Evolutionary conservation across 2,329 filamentous ascomycete species (phyloP).

Genomic region (Aspergillus eucalypticola): DNA sequence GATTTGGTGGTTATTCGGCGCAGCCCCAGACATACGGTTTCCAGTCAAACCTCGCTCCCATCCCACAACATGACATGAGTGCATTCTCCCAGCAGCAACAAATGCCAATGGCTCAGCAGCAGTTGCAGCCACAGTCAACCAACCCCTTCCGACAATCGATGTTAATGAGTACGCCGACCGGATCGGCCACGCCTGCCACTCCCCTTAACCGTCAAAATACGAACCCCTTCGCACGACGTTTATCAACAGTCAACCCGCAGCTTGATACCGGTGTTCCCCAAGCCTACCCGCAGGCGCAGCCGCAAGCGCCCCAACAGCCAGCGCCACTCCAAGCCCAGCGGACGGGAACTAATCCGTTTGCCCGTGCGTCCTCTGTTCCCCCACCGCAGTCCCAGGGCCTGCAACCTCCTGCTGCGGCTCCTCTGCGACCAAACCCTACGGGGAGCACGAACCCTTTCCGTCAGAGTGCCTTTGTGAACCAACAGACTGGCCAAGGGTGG

Average conservation of each 20-base stretch:
- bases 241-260: constrained; percentile 38
- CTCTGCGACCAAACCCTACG: constrained; percentile 72
- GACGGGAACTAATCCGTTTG: constrained; percentile 74
- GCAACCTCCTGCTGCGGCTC: constrained; percentile 40
- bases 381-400: constrained; percentile 36
- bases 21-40: constrained; percentile 62
- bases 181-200: constrained; percentile 49
- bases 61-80: constrained; percentile 52
- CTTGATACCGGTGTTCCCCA: constrained; percentile 24
- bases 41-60: constrained; percentile 46
- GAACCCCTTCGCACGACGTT: constrained; percentile 79
- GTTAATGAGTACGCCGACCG: constrained; percentile 58
- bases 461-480: constrained; percentile 86
- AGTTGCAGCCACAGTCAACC: constrained; percentile 59
- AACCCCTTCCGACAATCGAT: constrained; percentile 96
- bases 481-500: constrained; percentile 85
- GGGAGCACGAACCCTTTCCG: constrained; percentile 94
- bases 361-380: constrained; percentile 54
- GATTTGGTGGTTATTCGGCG: constrained; percentile 78
- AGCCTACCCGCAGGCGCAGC: constrained; percentile 28
- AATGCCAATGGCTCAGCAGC: constrained; percentile 25
- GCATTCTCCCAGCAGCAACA: constrained; percentile 47
- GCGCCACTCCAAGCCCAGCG: constrained; percentile 51
- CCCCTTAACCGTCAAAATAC: constrained; percentile 66
- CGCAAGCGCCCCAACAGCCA: constrained; percentile 26